Base-by-base conservation (phyloP, 164 flowering plant genomes). In the Warburgia ugandensis region DNA sequence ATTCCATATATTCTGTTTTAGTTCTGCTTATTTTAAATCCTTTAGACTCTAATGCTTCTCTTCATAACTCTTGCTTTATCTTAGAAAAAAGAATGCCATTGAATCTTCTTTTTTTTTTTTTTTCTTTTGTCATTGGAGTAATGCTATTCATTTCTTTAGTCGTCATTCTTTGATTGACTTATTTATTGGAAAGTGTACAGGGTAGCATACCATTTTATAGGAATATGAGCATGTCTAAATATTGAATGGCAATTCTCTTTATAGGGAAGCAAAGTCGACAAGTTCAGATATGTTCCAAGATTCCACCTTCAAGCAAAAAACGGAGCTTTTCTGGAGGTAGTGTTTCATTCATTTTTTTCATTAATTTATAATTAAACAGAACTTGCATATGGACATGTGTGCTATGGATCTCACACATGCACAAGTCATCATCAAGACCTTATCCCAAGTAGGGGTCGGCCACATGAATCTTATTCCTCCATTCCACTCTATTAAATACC, bases 251-350 rank as follows among this genome's bases (percentile, higher is more conserved):
- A 26, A 30, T 44, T 29, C 3, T 44, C 22, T 21, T 48, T 64
- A 55, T 33, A 90, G 95, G 56, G 39, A 86, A 72, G 67, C 86
- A 86, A 73, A 90, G 82, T 57, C 73, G 86, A 58, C 91, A 86
- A 68, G 64, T 79, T 55, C 78, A 68, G 67, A 25, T 80, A 44
- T 83, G 89, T 73, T 38, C 81, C 13, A 86, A 86, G 69, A 71
- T 77, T 58, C 92, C 96, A 17, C 86, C 95, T 51, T 69, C 89
- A 37, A 63, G 73, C 68, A 77, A 42, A 29, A 88, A 84, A 70
- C 73, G 94, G 60, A 57, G 66, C 64, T 90, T 68, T 41, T 71
- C 0, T 41, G 86, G 86, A 68, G 88, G 97, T 88, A 66, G 9
- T 1, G 16, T 42, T 38, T 6, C 11, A 10, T 48, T 46, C 19